phyloP scores from a whole-genome alignment of 2,329 filamentous ascomycete genomes.

The Triangularia verruculosa region DNA sequence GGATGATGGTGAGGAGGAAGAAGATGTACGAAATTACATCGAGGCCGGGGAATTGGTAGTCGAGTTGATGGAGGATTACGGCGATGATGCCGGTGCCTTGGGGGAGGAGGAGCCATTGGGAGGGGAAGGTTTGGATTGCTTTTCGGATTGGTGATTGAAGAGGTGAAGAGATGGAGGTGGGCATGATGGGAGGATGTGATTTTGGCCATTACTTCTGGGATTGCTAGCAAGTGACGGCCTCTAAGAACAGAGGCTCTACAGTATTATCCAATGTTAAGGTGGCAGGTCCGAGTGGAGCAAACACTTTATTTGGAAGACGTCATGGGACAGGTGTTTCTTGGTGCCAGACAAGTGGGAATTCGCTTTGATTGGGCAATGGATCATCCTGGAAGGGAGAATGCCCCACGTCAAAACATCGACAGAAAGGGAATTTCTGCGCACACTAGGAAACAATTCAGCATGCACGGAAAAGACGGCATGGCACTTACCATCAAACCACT shows the following conservation, averaged over 20 bases:
- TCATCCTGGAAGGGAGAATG: too few species aligned
- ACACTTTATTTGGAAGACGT: too few species aligned
- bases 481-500: conserved; percentile 22
- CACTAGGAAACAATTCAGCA: too few species aligned
- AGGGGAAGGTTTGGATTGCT: conserved; percentile 34
- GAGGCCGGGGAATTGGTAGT: conserved; percentile 41
- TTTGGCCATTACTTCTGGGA: neutral
- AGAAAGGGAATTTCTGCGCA: too few species aligned
- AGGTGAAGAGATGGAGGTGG: neutral
- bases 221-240: neutral
- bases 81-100: conserved; percentile 38
- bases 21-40: conserved; percentile 36
- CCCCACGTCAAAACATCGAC: too few species aligned
- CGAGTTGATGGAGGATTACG: conserved; percentile 36
- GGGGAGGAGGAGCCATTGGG: conserved; percentile 38
- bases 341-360: too few species aligned
- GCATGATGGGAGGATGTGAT: neutral
- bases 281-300: too few species aligned
- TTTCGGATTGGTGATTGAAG: neutral
- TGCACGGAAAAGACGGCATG: neutral
- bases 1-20: conserved; percentile 32
- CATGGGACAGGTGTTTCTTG: too few species aligned
- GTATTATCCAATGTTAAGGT: too few species aligned
- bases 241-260: neutral
- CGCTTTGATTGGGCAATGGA: too few species aligned